Evolutionary conservation across 2,329 filamentous ascomycete genomes (phyloP), one percentile per base, ranked within the genome.

Genomic region (Elsinoe fawcettii): DNA sequence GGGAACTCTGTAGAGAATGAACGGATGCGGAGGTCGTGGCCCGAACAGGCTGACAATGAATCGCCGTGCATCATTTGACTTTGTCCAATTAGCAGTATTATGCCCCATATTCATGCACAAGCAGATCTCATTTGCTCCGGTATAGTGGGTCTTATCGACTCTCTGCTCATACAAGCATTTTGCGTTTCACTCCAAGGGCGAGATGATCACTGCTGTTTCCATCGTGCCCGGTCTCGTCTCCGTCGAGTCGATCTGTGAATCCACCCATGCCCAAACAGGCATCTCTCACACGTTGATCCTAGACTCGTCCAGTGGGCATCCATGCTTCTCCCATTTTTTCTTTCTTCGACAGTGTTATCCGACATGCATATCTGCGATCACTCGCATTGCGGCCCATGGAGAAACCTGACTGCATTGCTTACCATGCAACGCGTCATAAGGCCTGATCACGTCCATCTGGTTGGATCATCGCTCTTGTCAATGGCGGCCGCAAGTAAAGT

Each of bases 31-130:
- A 30, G 23, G 22, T 3, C 25, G 25, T 30, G 27, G 46, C 20
- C 46, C 46, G 46, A 32, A 51, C 23, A 51, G 46, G 46, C 46
- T 51, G 46, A 49, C 44, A 23, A 14, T 43, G 37, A 41, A n/a
- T 44, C 39, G 39, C 22, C 39, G 39, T 44, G 16, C 27, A 32
- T 27, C 41, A 51, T 51, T 51, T 51, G 46, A 32, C 46, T 51
- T 20, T 32, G 25, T 22, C 46, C 27, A 51, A 51, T 51, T 22
- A 25, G 27, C 23, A 32, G 46, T 37, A 37, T 3, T 12, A 37
- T 14, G 9, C 14, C 11, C 34, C 20, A 46, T 27, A 46, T 25
- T 25, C 41, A 23, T 25, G 41, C 9, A 25, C 12, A 7, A 8
- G n/a, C 14, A 32, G 22, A 51, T 34, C 41, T 46, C 23, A 46